Base-by-base conservation (phyloP, 1,284 basidiomycete species). In the Malassezia sp. region DNA sequence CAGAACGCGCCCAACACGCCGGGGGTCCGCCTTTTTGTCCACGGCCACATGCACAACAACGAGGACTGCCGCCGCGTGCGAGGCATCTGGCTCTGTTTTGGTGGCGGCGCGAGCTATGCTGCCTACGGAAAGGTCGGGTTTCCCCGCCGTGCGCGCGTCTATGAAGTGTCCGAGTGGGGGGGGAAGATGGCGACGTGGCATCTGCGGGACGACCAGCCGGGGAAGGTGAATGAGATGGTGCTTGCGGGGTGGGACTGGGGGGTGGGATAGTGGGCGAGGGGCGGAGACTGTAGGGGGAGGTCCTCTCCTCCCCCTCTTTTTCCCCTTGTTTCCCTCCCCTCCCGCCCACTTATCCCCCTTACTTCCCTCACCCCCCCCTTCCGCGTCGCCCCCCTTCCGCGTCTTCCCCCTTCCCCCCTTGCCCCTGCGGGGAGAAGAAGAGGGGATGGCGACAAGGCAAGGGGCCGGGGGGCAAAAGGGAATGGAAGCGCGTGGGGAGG, bases 41-140 rank as follows among this genome's bases (percentile, higher is more conserved):
- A 63, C 30, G 67, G 67, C 0, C 67, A 70, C 43, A 56, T 51
- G 54, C 51, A 64, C 44, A 47, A 64, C 42, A 66, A 63, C 9
- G 86, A 90, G 63, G 84, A 88, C 60, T 96, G 90, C 62, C 76
- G 81, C 55, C 78, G 89, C 7, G 76, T 88, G 5, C 76, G 80
- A 37, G 84, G 84, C 6, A 76, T 91, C 3, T 96, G 91, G 90
- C 75, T 84, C 59, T 96, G 90, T 73, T 97, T 97, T 67, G 85
- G 85, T 18, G 90, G 90, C 22, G 90, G 89, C 60, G 81, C 50
- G 0, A 58, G 55, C 12, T 47, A 55, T 12, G 57, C 60, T 0
- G 59, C 35, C 7, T 64, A 64, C 14, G 61, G 61, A 1, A 40
- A 38, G 11, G 10, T 35, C 47, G 42, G 43, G 14, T 30, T 61